Evolutionary conservation across 495 filamentous ascomycete genomes (phyloP), one percentile per base, ranked within the genome.

Genomic region (Cetradonia linearis): DNA sequence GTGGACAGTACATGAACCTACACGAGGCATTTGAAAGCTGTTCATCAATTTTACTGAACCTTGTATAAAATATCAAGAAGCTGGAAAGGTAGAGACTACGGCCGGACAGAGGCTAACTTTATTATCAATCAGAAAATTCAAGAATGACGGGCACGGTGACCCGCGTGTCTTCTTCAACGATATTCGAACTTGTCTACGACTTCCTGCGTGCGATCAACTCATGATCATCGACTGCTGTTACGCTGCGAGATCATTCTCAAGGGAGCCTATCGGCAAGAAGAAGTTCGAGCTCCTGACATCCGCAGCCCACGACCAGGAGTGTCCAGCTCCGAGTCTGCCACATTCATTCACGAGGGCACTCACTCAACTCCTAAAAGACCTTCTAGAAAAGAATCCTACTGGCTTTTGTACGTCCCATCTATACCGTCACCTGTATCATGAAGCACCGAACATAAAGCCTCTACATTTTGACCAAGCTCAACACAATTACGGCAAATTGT

Each of bases 201-300:
- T 67, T 4, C 63, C 66, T n/a, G 30, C 53, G 7, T 69, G 66
- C 40, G 67, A 69, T 20, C 63, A 66, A 34, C 61, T 69, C 4
- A 20, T 69, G 37, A 69, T 69, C 38, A 34, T 69, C 27, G 67
- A 69, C 37, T 67, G 67, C 44, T 69, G 67, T 55, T 62, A 31
- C 40, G 67, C 65, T 16, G 63, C 63, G 1, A 63, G 50, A 57
- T 66, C 67, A 1, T 69, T 63, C 54, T 30, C 36, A 7, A 57
- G 56, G 4, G 57, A 63, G 6, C 42, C 56, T 34, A 40, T 59
- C 11, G 67, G 67, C 9, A 69, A 63, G 47, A 58, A 60, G 1
- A 69, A 67, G 38, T 69, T 69, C 33, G 67, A 69, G 61, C 58
- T 69, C 3, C 37, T 69, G 54, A 59, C 66, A 18, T 67, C 67